Percentiles rank a stretch among this genome's conserved stretches.
Evolutionary conservation across 306 rosid genomes (phyloP).

Genomic region (Medicago arabica): DNA sequence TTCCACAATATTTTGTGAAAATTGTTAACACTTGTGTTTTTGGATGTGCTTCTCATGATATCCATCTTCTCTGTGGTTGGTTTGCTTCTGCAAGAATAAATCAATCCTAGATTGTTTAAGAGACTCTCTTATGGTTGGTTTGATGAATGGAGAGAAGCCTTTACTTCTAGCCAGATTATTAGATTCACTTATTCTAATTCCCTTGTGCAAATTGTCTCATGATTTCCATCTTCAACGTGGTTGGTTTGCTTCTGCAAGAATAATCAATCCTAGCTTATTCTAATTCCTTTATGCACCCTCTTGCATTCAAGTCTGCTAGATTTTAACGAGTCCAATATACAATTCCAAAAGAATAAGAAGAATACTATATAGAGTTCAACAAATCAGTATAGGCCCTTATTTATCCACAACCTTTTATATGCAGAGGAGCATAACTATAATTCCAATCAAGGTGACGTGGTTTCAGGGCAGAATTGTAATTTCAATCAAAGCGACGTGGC

Average conservation of each 20-base stretch:
- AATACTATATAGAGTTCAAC: slow-evolving; percentile 10
- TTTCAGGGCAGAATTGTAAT: too few relatives aligned
- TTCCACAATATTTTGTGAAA: slow-evolving; percentile 57
- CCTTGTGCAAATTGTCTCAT: slow-evolving; percentile 37
- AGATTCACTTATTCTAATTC: too few relatives aligned
- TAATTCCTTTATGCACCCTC: too few relatives aligned
- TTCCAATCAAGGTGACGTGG: too few relatives aligned
- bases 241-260: slow-evolving; percentile 72
- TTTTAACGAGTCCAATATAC: slow-evolving; percentile 42
- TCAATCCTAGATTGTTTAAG: too few relatives aligned
- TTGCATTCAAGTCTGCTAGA: too few relatives aligned
- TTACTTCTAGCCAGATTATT: slow-evolving; percentile 42
- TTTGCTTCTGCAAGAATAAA: neutral
- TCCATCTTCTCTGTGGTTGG: slow-evolving; percentile 37
- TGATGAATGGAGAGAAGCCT: neutral
- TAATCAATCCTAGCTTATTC: slow-evolving; percentile 47
- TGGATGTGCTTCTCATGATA: slow-evolving; percentile 61
- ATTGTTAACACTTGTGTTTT: slow-evolving; percentile 69
- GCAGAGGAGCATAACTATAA: too few relatives aligned
- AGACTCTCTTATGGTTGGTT: too few relatives aligned
- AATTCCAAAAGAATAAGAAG: too few relatives aligned
- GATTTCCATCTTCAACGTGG: slow-evolving; percentile 53
- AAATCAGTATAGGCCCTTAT: neutral
- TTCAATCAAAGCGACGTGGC: too few relatives aligned
- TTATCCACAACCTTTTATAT: too few relatives aligned